Base-by-base conservation (phyloP, 2,329 filamentous ascomycete genomes). In the Knoxdaviesia capensis region DNA sequence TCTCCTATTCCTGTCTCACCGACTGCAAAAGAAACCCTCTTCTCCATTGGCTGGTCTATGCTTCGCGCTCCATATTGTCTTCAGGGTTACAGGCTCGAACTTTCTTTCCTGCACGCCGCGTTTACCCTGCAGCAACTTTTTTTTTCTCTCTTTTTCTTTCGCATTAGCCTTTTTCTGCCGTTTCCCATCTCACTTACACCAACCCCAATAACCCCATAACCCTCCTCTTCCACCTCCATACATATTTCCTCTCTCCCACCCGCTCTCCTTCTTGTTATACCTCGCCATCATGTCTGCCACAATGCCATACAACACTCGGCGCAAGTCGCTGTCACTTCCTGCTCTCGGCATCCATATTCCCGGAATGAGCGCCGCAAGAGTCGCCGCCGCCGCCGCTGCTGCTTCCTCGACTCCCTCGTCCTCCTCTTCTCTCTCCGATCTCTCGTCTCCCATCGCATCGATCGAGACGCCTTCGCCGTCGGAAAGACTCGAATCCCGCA, bases 231-330 rank as follows among this genome's bases (percentile, higher is more conserved):
- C 42, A 34, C 40, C 42, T 45, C 38, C 45, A 43, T 20, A n/a
- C 32, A 39, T 31, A 40, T 11, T 39, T 11, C 38, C 34, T 38
- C 9, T 20, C 38, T 31, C 10, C 29, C 33, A 9, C 33, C n/a
- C n/a, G n/a, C n/a, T n/a, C n/a, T n/a, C n/a, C n/a, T n/a, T n/a
- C n/a, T n/a, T n/a, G n/a, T n/a, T n/a, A n/a, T n/a, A n/a, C n/a
- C n/a, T n/a, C n/a, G n/a, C n/a, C n/a, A n/a, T n/a, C n/a, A n/a
- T n/a, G n/a, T 9, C 37, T 11, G 11, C 40, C 48, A 51, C 40
- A 47, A 94, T 94, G 85, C 81, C 80, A 56, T 94, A 94, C 70
- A 94, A 94, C 62, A 96, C 88, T 51, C 82, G 88, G 63, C 80
- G 87, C 61, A 96, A 96, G 68, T 94, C 86, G 56, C 68, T 98